Conservation (phyloP, 2,329 filamentous ascomycete genomes). For the Rutstroemia sp. region DNA sequence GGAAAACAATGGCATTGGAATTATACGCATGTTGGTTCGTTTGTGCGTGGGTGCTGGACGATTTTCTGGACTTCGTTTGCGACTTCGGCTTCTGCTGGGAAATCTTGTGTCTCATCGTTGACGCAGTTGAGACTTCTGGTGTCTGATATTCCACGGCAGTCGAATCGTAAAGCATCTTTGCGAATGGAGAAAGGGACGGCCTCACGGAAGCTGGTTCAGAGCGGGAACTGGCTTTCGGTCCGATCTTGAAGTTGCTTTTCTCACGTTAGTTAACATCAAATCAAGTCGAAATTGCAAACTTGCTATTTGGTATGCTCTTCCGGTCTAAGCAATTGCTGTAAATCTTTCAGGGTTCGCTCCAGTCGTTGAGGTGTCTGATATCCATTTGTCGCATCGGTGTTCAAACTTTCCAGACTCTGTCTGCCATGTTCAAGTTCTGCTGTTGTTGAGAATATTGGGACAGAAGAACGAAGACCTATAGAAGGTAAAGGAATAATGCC, state of each 20-base stretch:
- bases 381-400: conserved; percentile 57
- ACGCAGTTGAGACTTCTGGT: not conserved
- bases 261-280: conserved; percentile 23
- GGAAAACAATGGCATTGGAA: conserved; percentile 1
- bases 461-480: conserved; percentile 46
- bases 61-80: conserved; percentile 14
- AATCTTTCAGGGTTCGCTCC: conserved; percentile 64
- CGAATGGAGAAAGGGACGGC: conserved; percentile 26
- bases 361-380: conserved; percentile 56
- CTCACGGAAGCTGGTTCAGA: conserved; percentile 11
- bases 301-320: conserved; percentile 58
- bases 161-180: conserved; percentile 27
- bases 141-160: conserved; percentile 18
- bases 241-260: conserved; percentile 50
- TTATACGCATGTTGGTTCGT: conserved; percentile 3
- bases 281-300: conserved; percentile 6
- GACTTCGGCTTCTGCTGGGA: conserved; percentile 14
- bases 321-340: conserved; percentile 66
- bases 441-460: conserved; percentile 43
- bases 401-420: conserved; percentile 57
- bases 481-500: conserved; percentile 60
- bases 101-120: conserved; percentile 3
- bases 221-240: conserved; percentile 28
- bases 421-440: conserved; percentile 46
- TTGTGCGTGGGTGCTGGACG: not conserved